Evolutionary conservation across 345 rosid genomes (phyloP), one percentile per base, ranked within the genome.

Genomic region (Aquilaria sinensis): DNA sequence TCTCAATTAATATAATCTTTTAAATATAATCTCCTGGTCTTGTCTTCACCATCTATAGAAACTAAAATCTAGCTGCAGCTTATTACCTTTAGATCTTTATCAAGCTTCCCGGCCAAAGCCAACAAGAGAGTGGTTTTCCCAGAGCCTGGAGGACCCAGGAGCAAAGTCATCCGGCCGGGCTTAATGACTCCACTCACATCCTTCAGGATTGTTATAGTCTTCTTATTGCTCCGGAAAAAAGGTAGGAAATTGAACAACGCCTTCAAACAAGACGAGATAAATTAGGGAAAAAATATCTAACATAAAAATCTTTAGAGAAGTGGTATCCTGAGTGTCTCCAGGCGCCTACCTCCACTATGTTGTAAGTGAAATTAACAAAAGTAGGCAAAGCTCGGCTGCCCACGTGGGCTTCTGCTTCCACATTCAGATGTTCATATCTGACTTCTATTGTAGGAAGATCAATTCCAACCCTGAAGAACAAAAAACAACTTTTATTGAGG

Each of bases 131-230:
- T 82, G 5, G 96, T 90, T 76, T 90, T 90, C 8, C 97, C 97
- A 43, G 97, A 85, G 64, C 85, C 70, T 50, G 96, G 96, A 64
- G 97, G 97, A 54, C 97, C 97, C 76, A 90, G 69, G 41, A 90
- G 92, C 80, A 90, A 57, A 52, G 96, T 74, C 87, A 84, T 74
- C 64, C 96, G 82, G 58, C 85, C 77, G n/a, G 96, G 97, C 68
- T 77, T 90, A 61, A 90, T 62, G 57, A 88, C 67, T 65, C 97
- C 97, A 30, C 76, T 85, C 49, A 84, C 80, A 66, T 88, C 84
- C 8, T 76, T 74, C 41, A 90, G 97, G 67, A 90, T 85, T 15
- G 80, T 72, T 43, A 84, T 56, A 30, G 67, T 81, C 73, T 64
- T 81, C 75, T 81, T 91, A 63, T 66, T 77, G 68, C 73, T 81